Evolutionary conservation across 805 yeast genomes (phyloP), one percentile per base, ranked within the genome.

Genomic region (Candida koratica): DNA sequence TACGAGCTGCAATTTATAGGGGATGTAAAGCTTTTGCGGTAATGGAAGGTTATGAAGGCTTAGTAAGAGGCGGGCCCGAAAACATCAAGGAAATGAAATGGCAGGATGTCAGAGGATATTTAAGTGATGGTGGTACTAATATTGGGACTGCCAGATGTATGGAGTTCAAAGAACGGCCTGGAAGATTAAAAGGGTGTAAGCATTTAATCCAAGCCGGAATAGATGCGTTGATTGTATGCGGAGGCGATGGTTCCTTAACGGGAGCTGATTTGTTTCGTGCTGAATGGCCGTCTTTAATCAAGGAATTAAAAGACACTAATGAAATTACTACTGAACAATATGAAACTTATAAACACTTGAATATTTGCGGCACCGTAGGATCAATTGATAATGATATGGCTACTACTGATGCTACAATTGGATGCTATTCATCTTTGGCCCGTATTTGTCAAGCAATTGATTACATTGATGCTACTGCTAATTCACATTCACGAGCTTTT

Each of bases 381-480:
- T 88, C 97, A 14, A 93, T 93, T 53, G 98, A 93, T 60, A 93
- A 93, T 61, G 98, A 93, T 63, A 93, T 93, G 98, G 80, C 97
- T 13, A 78, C 86, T 42, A 93, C 98, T 11, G 98, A 93, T 61
- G 82, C 90, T 36, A 93, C 98, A 17, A 89, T 93, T 49, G 98
- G 98, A 53, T 96, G 97, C 4, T 87, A 79, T 64, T 87, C 97
- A 6, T 86, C 97, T 4, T 72, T 93, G 50, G 96, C 84, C 47
- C 72, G 98, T 57, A 93, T 93, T 50, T 84, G 95, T 62, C 85
- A 87, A 61, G 81, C 86, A 70, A 88, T 93, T 44, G 97, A 93
- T 62, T 90, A 87, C 67, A 93, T 93, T 48, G 97, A 89, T 61
- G 96, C 97, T 35, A 93, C 98, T 24, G 98, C 98, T 12, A 78